These are phyloP conservation scores for Amorphotheca resinae DNA, from an alignment of 495 filamentous ascomycete species.

Conservation along the genomic window DNA sequence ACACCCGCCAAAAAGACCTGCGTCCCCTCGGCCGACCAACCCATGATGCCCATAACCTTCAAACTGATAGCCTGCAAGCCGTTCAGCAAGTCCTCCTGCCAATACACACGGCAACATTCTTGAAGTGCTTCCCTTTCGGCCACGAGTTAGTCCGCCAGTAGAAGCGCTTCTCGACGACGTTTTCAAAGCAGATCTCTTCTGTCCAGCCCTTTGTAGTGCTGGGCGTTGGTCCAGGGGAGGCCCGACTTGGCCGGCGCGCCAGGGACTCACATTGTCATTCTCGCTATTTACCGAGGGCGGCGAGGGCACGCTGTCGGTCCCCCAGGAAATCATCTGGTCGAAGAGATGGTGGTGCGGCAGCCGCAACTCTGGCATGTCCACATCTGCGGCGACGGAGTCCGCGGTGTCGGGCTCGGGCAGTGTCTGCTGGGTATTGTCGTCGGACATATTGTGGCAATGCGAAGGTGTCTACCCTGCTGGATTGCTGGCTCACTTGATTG, in stretches of 20 bases:
- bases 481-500: no score
- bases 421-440: no score
- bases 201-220: constrained; percentile 23
- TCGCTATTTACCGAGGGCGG: neutral
- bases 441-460: no score
- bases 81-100: neutral
- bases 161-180: constrained; percentile 30
- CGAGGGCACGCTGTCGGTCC: neutral
- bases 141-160: constrained; percentile 35
- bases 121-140: constrained; percentile 36
- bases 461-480: no score
- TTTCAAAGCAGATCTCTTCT: constrained; percentile 36
- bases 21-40: constrained; percentile 32
- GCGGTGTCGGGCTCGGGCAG: no score
- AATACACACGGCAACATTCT: constrained; percentile 28
- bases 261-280: neutral
- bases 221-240: neutral
- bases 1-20: constrained; percentile 33
- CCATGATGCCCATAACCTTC: constrained; percentile 22
- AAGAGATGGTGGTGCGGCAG: no score
- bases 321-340: no score
- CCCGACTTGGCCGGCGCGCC: neutral
- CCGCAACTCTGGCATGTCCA: no score
- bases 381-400: no score
- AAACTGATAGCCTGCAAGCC: neutral